Base-by-base conservation (phyloP, 1,284 basidiomycete species). In the Apiotrichum sp. region DNA sequence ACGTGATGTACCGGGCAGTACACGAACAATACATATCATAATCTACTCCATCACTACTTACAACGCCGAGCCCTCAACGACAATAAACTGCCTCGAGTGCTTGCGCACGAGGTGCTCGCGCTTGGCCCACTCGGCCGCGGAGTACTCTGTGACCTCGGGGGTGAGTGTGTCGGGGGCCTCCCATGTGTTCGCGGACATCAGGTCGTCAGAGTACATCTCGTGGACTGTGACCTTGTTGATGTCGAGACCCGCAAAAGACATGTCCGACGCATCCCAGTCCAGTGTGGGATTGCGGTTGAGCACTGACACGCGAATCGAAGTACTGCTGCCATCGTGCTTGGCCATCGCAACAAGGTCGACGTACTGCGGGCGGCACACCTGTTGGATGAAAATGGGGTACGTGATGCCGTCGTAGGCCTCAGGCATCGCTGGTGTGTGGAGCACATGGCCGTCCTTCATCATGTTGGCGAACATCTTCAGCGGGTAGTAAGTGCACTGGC, bases 21-120 rank as follows among this genome's bases (percentile, higher is more conserved):
- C 22, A 22, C 22, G 22, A 22, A 22, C 22, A 22, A 22, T 22
- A 22, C 22, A 22, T 22, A 22, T 22, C 22, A 22, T 22, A 22
- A 22, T 22, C 22, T 22, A 22, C 22, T 22, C 22, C 22, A 22
- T 22, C 22, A 22, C 22, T 22, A 22, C 22, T 22, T 22, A 22
- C 22, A 22, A 22, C 22, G 22, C 22, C 22, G 22, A 22, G 22
- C 22, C 22, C 22, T 22, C 22, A 22, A 22, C 22, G 22, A 36
- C 46, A n/a, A 70, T 61, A 62, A 74, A 69, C 40, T 58, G 40
- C 72, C 72, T 72, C 33, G 72, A 74, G 52, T 74, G 70, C 58
- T 69, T 68, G 51, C 56, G 47, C 6, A 72, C 64, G 7, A 51
- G 57, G 33, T 57, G 57, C 41, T 53, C 53, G 8, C 58, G 56